Evolutionary conservation across 257 asterid species (phyloP).

Genomic region (Rubia yunnanensis): DNA sequence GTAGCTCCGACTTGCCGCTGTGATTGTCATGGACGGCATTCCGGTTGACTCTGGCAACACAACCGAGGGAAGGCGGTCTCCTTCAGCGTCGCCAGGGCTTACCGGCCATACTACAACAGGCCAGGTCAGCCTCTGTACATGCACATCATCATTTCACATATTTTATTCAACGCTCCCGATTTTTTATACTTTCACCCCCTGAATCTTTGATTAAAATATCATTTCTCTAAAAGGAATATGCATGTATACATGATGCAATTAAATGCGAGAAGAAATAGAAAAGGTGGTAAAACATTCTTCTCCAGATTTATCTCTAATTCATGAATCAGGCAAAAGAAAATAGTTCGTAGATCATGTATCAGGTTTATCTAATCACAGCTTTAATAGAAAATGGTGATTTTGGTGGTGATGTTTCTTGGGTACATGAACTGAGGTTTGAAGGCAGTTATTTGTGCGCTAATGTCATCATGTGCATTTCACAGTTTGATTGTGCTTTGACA

Average conservation of each 20-base stretch:
- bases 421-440: background rate
- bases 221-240: too few species aligned
- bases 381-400: too few species aligned
- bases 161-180: background rate
- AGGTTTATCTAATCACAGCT: too few species aligned
- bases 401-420: background rate
- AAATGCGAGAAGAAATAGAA: background rate
- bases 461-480: background rate
- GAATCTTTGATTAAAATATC: too few species aligned
- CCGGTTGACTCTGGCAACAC: conserved; percentile 34
- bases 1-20: too few species aligned
- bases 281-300: too few species aligned
- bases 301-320: background rate
- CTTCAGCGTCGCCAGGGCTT: conserved; percentile 11
- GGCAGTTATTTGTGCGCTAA: background rate
- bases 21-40: conserved; percentile 74
- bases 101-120: conserved; percentile 35
- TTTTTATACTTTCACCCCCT: too few species aligned
- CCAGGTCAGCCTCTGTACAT: conserved; percentile 30
- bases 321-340: too few species aligned
- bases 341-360: too few species aligned
- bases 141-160: background rate
- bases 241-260: background rate
- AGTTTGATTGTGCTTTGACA: background rate
- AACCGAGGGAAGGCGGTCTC: conserved; percentile 21